These are phyloP conservation scores for Fomitopsis pinicola DNA, from an alignment of 1,284 basidiomycete genomes.

Conservation along the genomic window DNA sequence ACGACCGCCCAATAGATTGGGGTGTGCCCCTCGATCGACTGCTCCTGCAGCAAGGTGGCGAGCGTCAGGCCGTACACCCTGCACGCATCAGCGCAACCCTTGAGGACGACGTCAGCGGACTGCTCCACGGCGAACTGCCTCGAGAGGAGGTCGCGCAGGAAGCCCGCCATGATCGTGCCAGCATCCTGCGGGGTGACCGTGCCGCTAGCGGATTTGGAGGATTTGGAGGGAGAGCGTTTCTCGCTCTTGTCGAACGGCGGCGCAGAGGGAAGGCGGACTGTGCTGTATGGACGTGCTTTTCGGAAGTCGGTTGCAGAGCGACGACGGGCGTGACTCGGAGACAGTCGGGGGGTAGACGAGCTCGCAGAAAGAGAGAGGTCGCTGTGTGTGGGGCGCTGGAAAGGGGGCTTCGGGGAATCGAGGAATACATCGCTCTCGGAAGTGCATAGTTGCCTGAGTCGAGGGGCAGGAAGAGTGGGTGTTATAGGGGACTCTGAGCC, in stretches of 20 bases:
- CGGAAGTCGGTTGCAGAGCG: background rate
- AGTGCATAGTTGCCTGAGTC: background rate
- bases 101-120: background rate
- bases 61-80: constrained; percentile 35
- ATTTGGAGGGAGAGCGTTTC: background rate
- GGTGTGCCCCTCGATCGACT: constrained; percentile 55
- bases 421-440: background rate
- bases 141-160: background rate
- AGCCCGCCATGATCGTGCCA: background rate
- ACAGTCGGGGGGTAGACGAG: background rate
- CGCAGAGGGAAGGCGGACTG: background rate
- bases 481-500: background rate
- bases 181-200: background rate
- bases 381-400: background rate
- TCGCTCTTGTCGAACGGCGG: background rate
- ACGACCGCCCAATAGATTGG: constrained; percentile 70
- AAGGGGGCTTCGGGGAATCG: background rate
- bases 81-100: constrained; percentile 38
- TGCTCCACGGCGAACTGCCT: background rate
- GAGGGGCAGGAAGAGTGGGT: background rate
- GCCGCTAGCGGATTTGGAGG: background rate
- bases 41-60: constrained; percentile 51
- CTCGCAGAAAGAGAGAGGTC: background rate
- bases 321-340: background rate
- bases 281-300: background rate